Base-by-base conservation (phyloP, 345 rosid genomes). In the Salix udensis region DNA sequence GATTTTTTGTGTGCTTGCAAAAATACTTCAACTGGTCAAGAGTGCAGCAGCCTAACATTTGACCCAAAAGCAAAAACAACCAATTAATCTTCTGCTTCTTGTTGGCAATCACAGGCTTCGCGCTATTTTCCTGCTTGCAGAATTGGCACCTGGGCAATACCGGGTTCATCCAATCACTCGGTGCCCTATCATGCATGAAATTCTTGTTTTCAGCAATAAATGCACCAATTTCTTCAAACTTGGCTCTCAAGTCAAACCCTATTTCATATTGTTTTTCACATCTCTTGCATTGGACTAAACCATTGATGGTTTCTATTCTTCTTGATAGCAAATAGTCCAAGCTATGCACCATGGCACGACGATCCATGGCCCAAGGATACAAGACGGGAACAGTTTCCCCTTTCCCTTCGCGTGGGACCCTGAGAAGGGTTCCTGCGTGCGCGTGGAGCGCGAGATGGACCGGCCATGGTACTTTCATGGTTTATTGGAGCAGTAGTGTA, bases 51-150 rank as follows among this genome's bases (percentile, higher is more conserved):
- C 97, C 97, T 30, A 94, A 69, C 74, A 85, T 74, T 77, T 91
- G 91, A 18, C 96, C 98, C 67, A 91, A 81, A 26, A 95, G 83
- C 88, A 95, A 76, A 78, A 95, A 95, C 78, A 95, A 79, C 98
- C 98, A 95, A 76, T 93, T 95, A 30, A 93, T 93, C 23, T 70
- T 15, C 68, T 81, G 71, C 79, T 90, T 93, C 80, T 88, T 70
- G 16, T 72, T 83, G 0, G 89, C 65, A 21, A 90, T 82, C 79
- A 91, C 84, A 0, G 98, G 96, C 81, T 84, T 89, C 14, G 62
- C 88, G 48, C 90, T 74, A 60, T 87, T 89, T 14, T 86, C 91
- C 37, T 85, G 91, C 11, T 81, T 79, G 58, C 97, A 93, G 4
- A 70, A 71, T 74, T 48, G 76, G 74, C 98, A 96, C 7, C 68